Evolutionary conservation across 1,139 yeast genomes (phyloP), one percentile per base, ranked within the genome.

Genomic region (Lodderomyces margitis): DNA sequence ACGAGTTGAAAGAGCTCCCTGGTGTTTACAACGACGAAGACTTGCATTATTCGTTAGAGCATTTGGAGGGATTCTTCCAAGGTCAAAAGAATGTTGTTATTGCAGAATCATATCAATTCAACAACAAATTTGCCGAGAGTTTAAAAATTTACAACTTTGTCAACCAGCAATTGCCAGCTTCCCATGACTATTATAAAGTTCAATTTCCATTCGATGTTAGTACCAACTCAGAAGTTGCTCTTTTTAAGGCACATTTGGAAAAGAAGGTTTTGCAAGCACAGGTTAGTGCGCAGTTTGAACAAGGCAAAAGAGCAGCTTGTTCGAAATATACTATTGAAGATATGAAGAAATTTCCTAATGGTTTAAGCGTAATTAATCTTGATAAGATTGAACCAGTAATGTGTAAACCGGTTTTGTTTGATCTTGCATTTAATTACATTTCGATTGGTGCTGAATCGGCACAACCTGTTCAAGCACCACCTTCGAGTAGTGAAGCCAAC

Each of bases 21-120:
- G 98, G 98, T 70, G 95, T 91, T 17, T 81, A 84, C 56, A 86
- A 87, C 45, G 96, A 88, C 56, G 94, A 86, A 42, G 83, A 76
- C 25, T 70, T 91, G 42, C 59, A 67, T 48, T 62, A 65, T 14
- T 77, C 86, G 10, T 67, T 89, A 43, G 75, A 71, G 16, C 57
- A 70, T 14, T 61, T 84, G 53, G 65, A 64, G 27, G 54, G 56
- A n/a, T 84, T 65, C 51, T 83, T 70, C 56, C 51, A 56, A 15
- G 64, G 75, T 28, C 53, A 63, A 45, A 78, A 80, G 52, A 57
- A 70, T 10, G 55, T 63, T 16, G 58, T 68, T 20, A 59, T 84
- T 21, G 80, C 84, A 0, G 64, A 71, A 19, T 70, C 79, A 2
- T 82, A 78, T 51, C 62, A 74, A 40, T 55, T 70, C 25, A 62